phyloP scores from a whole-genome alignment of 2,329 filamentous ascomycete genomes.

The Aaosphaeria arxii region DNA sequence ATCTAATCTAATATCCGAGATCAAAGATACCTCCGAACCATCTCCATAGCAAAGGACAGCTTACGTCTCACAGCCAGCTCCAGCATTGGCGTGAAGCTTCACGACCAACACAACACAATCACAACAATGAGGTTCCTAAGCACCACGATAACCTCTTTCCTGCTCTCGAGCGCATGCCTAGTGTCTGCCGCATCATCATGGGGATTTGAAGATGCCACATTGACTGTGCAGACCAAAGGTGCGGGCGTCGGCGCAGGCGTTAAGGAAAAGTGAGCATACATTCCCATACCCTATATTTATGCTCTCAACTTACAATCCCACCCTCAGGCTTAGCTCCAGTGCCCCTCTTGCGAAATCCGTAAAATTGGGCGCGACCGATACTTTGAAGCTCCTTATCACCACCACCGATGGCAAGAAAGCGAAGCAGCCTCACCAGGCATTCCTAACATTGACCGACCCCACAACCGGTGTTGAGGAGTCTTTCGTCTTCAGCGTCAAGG shows the following conservation, averaged over 20 bases:
- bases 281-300: constrained; percentile 1
- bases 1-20: no score
- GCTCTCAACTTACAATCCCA: constrained; percentile 1
- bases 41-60: constrained; percentile 12
- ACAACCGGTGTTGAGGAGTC: constrained; percentile 79
- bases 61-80: constrained; percentile 12
- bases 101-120: constrained; percentile 6
- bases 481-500: constrained; percentile 79
- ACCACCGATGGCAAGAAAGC: constrained; percentile 73
- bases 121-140: constrained; percentile 41
- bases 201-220: constrained; percentile 70
- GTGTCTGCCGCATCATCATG: constrained; percentile 58
- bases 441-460: constrained; percentile 76
- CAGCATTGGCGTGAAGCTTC: neutral
- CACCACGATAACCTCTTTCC: constrained; percentile 42
- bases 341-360: constrained; percentile 63
- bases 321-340: constrained; percentile 43
- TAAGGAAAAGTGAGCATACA: constrained; percentile 62
- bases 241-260: constrained; percentile 48
- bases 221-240: constrained; percentile 62
- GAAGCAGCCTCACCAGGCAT: constrained; percentile 90
- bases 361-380: constrained; percentile 64
- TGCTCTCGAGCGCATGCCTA: constrained; percentile 39
- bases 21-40: neutral
- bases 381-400: constrained; percentile 78